A percentile compares a stretch with the other conserved stretches of the same genome.
Evolutionary conservation across 768 basidiomycete species (phyloP).

Genomic region (Mycena chlorophos): DNA sequence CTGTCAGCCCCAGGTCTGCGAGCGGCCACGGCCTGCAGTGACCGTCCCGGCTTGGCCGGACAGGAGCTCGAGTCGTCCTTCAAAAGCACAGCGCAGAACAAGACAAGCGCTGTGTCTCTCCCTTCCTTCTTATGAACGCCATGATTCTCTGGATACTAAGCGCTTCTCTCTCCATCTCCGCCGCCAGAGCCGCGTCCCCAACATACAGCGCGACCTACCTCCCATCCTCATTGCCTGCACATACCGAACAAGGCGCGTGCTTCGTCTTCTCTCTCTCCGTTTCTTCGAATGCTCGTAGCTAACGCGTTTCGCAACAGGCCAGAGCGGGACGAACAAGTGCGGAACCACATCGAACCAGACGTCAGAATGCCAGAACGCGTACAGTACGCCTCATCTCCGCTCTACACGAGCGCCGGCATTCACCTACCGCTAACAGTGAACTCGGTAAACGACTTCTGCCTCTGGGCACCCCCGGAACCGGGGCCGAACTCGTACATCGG

Average conservation of each 20-base stretch:
- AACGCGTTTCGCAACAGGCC: constrained; percentile 26
- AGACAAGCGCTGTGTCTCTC: not conserved
- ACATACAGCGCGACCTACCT: constrained; percentile 48
- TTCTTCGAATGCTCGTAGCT: too few species aligned
- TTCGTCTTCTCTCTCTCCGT: not conserved
- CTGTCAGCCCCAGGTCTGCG: not conserved
- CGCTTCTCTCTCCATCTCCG: not conserved
- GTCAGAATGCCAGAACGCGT: constrained; percentile 68
- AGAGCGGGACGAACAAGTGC: constrained; percentile 66
- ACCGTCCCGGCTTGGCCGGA: too few species aligned
- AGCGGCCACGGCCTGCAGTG: too few species aligned
- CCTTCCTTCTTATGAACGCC: not conserved
- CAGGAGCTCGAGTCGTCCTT: too few species aligned
- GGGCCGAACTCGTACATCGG: constrained; percentile 55
- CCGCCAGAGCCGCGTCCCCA: constrained; percentile 18
- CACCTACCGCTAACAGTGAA: constrained; percentile 8
- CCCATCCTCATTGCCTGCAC: constrained; percentile 47
- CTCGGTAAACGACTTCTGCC: constrained; percentile 28
- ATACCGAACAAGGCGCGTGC: constrained; percentile 47
- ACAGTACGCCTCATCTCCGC: constrained; percentile 39
- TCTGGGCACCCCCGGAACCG: constrained; percentile 47
- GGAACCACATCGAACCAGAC: constrained; percentile 53
- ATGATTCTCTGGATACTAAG: not conserved
- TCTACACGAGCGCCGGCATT: not conserved
- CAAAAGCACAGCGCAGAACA: not conserved